Conservation (phyloP, 805 yeast species). For the Wickerhamomyces strasburgensis region DNA sequence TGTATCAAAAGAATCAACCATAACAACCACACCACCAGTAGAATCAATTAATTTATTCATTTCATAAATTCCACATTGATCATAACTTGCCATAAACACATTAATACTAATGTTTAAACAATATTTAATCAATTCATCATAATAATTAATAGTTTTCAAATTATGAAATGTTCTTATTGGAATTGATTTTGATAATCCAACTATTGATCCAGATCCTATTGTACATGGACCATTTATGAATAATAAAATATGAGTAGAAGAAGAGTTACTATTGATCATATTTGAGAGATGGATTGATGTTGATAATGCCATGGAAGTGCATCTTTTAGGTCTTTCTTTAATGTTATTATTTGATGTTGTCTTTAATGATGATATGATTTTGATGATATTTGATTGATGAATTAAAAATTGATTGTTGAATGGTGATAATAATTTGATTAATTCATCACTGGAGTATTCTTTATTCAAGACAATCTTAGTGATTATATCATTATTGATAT, state of each 20-base stretch:
- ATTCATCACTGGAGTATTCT: too few species aligned
- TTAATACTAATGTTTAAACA: conserved; percentile 36
- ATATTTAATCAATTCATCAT: conserved; percentile 55
- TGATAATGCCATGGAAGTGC: conserved; percentile 84
- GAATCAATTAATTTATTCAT: conserved; percentile 76
- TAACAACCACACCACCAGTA: conserved; percentile 82
- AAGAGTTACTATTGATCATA: conserved; percentile 74
- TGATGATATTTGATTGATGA: too few species aligned
- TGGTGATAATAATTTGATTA: too few species aligned
- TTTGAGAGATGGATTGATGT: conserved; percentile 67
- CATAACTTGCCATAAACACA: conserved; percentile 79
- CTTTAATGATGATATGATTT: conserved; percentile 1
- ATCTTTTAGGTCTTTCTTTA: conserved; percentile 68
- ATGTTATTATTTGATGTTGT: conserved; percentile 52
- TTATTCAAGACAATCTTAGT: too few species aligned
- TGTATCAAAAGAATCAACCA: conserved; percentile 87
- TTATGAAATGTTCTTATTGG: conserved; percentile 95
- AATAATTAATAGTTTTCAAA: conserved; percentile 75
- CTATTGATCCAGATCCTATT: conserved; percentile 86
- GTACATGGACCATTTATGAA: conserved; percentile 95
- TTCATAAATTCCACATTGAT: conserved; percentile 89
- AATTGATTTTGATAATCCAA: conserved; percentile 80
- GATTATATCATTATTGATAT: too few species aligned
- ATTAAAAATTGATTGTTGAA: too few species aligned
- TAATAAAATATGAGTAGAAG: conserved; percentile 79